Evolutionary conservation across 202 grass and related monocot genomes (phyloP), one percentile per base, ranked within the genome.

Genomic region (Schoenoplectus tabernaemontani): DNA sequence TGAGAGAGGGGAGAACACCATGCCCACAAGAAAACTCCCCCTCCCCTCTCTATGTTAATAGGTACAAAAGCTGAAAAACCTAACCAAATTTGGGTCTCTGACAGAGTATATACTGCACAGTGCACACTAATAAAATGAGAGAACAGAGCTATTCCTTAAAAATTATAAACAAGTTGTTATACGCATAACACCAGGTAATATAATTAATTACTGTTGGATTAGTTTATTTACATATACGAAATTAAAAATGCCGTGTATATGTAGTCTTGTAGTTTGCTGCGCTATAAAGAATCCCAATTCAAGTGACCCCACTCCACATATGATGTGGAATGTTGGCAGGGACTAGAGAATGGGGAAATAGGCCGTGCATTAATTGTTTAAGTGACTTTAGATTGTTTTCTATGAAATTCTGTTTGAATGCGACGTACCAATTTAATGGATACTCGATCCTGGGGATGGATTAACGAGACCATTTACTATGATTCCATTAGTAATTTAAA

Each of bases 21-120:
- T 53, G 30, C 48, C 80, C 85, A 26, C 87, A 97, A 93, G 87
- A 85, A 96, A 88, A 66, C n/a, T 8, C 7, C 26, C 2, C 59
- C 2, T 16, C 13, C 30, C 7, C 63, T 3, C 62, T 9, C 59
- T 53, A 74, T 44, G 69, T 51, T 74, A 26, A 74, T 53, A 53
- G 46, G 46, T 74, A 53, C 16, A 74, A 53, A 53, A 16, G 24
- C 51, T 53, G 24, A 51, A 74, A 37, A 43, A 53, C 32, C 7
- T 51, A n/a, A 75, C 28, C 15, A 54, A 34, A 15, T 53, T 75
- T 53, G 48, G 47, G 1, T 54, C 47, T 30, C 13, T 51, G 43
- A 8, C 7, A 17, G 69, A 34, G 15, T 75, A 75, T 30, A 13
- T 2, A 33, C 44, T n/a, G n/a, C n/a, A n/a, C n/a, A n/a, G n/a